Conservation (phyloP, 306 rosid genomes). For the Fragaria vesca region DNA sequence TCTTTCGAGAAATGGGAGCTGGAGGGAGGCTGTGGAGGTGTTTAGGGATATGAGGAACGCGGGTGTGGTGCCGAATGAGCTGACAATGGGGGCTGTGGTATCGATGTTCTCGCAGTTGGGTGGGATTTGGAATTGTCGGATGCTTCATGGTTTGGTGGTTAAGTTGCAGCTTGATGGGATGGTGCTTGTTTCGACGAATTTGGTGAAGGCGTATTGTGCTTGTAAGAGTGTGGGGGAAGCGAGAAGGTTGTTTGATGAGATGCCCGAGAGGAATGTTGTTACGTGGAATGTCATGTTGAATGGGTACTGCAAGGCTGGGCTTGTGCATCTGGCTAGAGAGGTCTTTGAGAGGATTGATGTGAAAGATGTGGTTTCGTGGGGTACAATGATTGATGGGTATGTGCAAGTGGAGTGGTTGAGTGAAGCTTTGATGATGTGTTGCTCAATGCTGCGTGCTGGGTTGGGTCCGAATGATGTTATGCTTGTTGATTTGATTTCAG, state of each 20-base stretch:
- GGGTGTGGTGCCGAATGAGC: slow-evolving; percentile 62
- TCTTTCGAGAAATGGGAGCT: slow-evolving; percentile 53
- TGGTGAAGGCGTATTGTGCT: slow-evolving; percentile 75
- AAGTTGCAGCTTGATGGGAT: slow-evolving; percentile 46
- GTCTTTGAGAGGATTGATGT: slow-evolving; percentile 60
- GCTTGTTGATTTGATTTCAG: slow-evolving; percentile 73
- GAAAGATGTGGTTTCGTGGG: slow-evolving; percentile 87
- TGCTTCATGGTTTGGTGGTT: slow-evolving; percentile 63
- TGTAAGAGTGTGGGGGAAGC: slow-evolving; percentile 61
- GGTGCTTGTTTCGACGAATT: slow-evolving; percentile 65
- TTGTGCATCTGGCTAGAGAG: slow-evolving; percentile 53
- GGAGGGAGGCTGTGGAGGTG: slow-evolving; percentile 60
- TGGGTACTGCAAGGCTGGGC: slow-evolving; percentile 75
- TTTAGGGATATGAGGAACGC: slow-evolving; percentile 64
- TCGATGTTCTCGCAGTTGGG: slow-evolving; percentile 57
- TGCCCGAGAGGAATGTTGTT: slow-evolving; percentile 66
- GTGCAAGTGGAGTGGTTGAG: slow-evolving; percentile 49
- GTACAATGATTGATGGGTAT: slow-evolving; percentile 78
- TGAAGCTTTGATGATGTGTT: slow-evolving; percentile 63
- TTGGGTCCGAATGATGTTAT: slow-evolving; percentile 62
- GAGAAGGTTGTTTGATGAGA: slow-evolving; percentile 52
- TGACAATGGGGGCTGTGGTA: slow-evolving; percentile 67
- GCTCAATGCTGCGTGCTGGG: slow-evolving; percentile 54
- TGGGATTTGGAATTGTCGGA: slow-evolving; percentile 54
- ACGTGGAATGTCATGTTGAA: slow-evolving; percentile 88